Base-by-base conservation (phyloP, 23 red algal genomes). In the Gracilaria gracilis region DNA sequence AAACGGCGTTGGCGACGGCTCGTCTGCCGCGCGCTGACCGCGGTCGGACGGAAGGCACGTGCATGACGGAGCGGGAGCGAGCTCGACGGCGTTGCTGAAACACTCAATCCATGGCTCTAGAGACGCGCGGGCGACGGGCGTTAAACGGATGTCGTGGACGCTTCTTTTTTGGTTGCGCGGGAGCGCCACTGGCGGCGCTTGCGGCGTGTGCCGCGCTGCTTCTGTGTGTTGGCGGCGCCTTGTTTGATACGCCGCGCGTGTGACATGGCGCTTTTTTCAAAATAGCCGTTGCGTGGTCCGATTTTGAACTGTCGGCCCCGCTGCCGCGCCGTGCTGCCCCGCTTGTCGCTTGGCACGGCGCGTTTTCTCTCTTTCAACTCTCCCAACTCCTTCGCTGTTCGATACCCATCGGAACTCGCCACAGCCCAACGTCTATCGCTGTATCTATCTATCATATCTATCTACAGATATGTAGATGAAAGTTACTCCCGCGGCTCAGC, bases 1-100 rank as follows among this genome's bases (percentile, higher is more conserved):
- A 23, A 46, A 11, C 37, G 69, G 64, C 32, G 64, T 5, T 14
- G 64, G 64, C 27, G 33, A 37, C 64, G 64, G 31, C 64, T 28
- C 31, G 64, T 69, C 31, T 34, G 32, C 27, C 31, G 64, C 64
- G 64, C 64, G 32, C 64, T 12, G 64, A 69, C 9, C 46, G 39
- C 9, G 72, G 38, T 24, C 72, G 72, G 11, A 50, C 72, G 39
- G 72, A 77, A 12, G 72, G 72, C 20, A 77, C 72, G 46, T 49
- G 72, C 72, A 77, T 77, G 20, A 3, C 6, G 39, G 38, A 8
- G 64, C 28, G 31, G 31, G 32, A 32, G 27, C 16, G 64, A 4
- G 29, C 51, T 9, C 51, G 8, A 55, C 51, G 51, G 17, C 42
- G n/a, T n/a, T 46, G 42, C 42, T 46, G 42, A 46, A 46, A 46